phyloP scores from a whole-genome alignment of 2,329 filamentous ascomycete genomes.

The Botryotinia calthae region DNA sequence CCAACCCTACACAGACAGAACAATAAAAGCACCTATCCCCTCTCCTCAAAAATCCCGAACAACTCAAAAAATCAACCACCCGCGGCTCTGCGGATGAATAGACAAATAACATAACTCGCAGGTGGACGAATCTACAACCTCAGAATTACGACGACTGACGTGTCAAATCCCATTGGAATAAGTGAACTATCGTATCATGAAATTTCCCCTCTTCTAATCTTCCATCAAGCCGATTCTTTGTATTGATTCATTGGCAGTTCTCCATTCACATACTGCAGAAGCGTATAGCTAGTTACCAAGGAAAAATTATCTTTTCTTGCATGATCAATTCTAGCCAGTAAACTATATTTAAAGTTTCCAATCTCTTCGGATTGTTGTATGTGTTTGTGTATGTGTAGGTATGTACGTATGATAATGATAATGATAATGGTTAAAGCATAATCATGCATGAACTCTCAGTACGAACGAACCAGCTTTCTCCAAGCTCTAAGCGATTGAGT shows the following conservation, averaged over 20 bases:
- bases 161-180: constrained; percentile 28
- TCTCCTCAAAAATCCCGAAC: neutral
- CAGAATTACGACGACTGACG: constrained; percentile 33
- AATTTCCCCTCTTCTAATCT: constrained; percentile 20
- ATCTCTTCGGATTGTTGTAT: neutral
- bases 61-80: neutral
- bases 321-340: neutral
- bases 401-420: constrained; percentile 23
- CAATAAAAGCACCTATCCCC: neutral
- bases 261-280: neutral
- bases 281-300: neutral
- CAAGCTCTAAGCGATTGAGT: constrained; percentile 7
- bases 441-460: neutral
- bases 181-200: constrained; percentile 18
- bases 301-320: neutral
- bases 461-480: neutral
- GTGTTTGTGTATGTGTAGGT: constrained; percentile 17
- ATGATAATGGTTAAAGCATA: neutral
- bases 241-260: neutral
- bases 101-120: neutral
- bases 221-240: neutral
- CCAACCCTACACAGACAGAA: neutral
- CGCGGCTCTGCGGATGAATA: constrained; percentile 30
- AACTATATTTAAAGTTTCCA: neutral
- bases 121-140: constrained; percentile 16